Evolutionary conservation across 192 early-diverging fungal species (phyloP), one percentile per base, ranked within the genome.

Genomic region (Backusella morwellensis): DNA sequence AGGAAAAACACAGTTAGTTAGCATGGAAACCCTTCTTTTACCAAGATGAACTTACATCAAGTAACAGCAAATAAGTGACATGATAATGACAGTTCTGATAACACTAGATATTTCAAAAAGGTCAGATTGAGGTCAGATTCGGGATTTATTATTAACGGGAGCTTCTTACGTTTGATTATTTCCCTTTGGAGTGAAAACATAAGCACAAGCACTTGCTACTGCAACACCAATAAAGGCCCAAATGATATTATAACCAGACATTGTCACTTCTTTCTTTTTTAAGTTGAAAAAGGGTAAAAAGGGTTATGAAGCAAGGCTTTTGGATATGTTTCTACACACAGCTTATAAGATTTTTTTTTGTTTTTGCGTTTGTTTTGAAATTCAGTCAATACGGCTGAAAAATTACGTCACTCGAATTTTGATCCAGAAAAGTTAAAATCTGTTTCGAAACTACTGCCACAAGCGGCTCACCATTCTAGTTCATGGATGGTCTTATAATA

Each of bases 161-260:
- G 29, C 8, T 6, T 32, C 82, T 70, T 88, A 91, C 90, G 89
- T 87, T 80, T 91, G 90, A 77, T 91, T 85, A n/a, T 80, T 82
- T 34, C 87, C 85, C 52, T 87, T 86, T 29, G 89, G 89, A 23
- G 88, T 82, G 19, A 82, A 76, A 66, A 87, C 81, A 74, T 88
- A 90, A 38, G 86, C 87, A n/a, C 81, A 85, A 15, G 81, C 81
- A 34, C 68, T 82, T 40, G 82, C 76, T 35, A 81, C 80, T 38
- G 84, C 74, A 44, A 82, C 79, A 26, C 87, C 75, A 35, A 90
- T 76, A 47, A 89, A 76, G 66, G 87, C 85, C 81, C 84, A 88
- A 68, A 92, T 75, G 79, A 92, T 79, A 75, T 85, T 83, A 42
- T 81, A 85, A 2, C 85, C 85, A 75, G 84, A 85, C 87, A 88